Evolutionary conservation across 768 basidiomycete genomes (phyloP).

Genomic region (Pisolithus microcarpus): DNA sequence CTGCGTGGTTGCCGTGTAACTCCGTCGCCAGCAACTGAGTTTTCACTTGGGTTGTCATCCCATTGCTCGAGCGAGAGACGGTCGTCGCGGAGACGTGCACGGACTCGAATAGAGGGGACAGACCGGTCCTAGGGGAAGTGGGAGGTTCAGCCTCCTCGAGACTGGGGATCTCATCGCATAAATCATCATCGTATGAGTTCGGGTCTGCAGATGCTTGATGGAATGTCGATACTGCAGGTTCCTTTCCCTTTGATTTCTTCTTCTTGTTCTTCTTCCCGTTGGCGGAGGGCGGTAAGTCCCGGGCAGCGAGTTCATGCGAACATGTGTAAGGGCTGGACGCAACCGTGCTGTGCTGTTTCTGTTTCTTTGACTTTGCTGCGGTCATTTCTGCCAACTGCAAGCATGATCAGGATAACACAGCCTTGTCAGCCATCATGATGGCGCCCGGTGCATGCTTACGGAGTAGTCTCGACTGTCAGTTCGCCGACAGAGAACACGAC

Average conservation of each 20-base stretch:
- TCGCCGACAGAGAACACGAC: too few species aligned
- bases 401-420: constrained; percentile 11
- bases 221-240: constrained; percentile 7
- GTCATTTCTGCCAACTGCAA: constrained; percentile 20
- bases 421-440: too few species aligned
- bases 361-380: constrained; percentile 23
- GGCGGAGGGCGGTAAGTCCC: constrained; percentile 3
- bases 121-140: constrained; percentile 23
- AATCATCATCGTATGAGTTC: constrained; percentile 10
- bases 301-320: constrained; percentile 7
- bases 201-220: neutral
- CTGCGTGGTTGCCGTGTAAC: constrained; percentile 42
- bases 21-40: constrained; percentile 57
- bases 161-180: constrained; percentile 18
- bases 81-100: constrained; percentile 41
- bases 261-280: constrained; percentile 40
- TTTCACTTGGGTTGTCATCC: constrained; percentile 36
- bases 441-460: too few species aligned
- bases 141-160: constrained; percentile 17
- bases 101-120: constrained; percentile 44
- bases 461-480: too few species aligned
- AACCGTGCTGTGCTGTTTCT: constrained; percentile 11
- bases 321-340: constrained; percentile 5
- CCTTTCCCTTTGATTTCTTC: constrained; percentile 37
- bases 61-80: constrained; percentile 28